Percentiles rank a stretch among this genome's conserved stretches.
Evolutionary conservation across 345 rosid genomes (phyloP).

Genomic region (Ailanthus altissimus): DNA sequence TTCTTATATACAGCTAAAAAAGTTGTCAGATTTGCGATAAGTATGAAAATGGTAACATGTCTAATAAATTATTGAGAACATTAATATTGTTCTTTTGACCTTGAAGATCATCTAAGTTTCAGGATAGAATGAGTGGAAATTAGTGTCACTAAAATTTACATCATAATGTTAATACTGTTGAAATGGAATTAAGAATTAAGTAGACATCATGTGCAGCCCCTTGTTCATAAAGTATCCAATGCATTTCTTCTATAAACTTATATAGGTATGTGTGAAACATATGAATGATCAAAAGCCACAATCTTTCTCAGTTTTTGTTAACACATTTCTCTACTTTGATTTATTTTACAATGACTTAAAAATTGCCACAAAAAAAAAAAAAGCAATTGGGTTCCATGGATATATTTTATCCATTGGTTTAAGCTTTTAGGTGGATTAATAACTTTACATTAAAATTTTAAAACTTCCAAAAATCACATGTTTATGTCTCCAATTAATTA

Average conservation of each 20-base stretch:
- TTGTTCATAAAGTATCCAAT: constrained; percentile 18
- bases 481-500: too few species aligned
- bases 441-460: too few species aligned
- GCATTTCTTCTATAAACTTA: neutral
- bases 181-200: constrained; percentile 9
- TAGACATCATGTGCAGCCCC: neutral
- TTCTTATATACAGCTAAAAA: too few species aligned
- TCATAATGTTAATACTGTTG: constrained; percentile 13
- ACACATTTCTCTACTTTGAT: neutral
- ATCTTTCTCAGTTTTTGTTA: neutral
- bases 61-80: neutral
- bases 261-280: constrained; percentile 12
- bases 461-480: too few species aligned
- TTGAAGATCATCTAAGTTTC: neutral
- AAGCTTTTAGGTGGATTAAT: too few species aligned
- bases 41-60: neutral
- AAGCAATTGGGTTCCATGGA: neutral
- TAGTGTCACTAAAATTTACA: constrained; percentile 13
- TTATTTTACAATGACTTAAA: neutral
- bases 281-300: constrained; percentile 13
- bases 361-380: too few species aligned
- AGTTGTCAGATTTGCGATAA: neutral
- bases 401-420: too few species aligned
- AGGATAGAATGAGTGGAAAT: constrained; percentile 10
- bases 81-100: constrained; percentile 3